Evolutionary conservation across 2,329 filamentous ascomycete genomes (phyloP).

Genomic region (Aspergillus brunneoviolaceus): DNA sequence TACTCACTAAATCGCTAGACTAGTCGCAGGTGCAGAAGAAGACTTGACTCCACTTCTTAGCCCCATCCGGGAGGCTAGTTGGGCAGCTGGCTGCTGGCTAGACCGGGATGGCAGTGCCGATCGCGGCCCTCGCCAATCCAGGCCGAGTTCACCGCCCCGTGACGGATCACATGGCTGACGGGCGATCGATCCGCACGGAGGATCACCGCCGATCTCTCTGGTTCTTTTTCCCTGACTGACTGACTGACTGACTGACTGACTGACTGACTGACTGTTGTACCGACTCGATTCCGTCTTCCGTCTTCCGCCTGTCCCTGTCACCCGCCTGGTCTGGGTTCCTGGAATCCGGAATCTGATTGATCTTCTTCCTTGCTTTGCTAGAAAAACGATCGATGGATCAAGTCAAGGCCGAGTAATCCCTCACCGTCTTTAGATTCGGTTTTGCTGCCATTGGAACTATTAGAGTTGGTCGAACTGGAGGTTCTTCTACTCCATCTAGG

Average conservation of each 20-base stretch:
- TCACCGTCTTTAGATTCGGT: background rate
- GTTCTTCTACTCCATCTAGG: background rate
- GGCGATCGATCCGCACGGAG: conserved; percentile 6
- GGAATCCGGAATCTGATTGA: background rate
- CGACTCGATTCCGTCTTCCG: background rate
- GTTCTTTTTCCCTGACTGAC: background rate
- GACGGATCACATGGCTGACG: conserved; percentile 5
- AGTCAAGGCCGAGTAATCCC: background rate
- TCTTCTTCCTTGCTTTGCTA: background rate
- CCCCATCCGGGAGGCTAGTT: background rate
- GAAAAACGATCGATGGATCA: background rate
- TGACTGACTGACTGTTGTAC: too few species aligned
- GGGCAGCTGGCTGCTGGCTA: background rate
- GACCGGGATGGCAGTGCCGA: conserved; percentile 8
- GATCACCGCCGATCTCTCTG: conserved; percentile 3
- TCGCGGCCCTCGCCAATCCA: background rate
- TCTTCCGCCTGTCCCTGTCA: background rate
- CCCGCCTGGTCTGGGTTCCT: background rate
- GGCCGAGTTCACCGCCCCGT: conserved; percentile 6
- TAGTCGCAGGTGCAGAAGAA: background rate
- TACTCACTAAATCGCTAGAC: too few species aligned
- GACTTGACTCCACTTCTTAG: background rate
- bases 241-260: background rate
- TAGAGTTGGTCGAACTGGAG: background rate
- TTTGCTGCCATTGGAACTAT: background rate